Evolutionary conservation across 352 stramenopile genomes (phyloP).

Genomic region (Globisporangium lucens): DNA sequence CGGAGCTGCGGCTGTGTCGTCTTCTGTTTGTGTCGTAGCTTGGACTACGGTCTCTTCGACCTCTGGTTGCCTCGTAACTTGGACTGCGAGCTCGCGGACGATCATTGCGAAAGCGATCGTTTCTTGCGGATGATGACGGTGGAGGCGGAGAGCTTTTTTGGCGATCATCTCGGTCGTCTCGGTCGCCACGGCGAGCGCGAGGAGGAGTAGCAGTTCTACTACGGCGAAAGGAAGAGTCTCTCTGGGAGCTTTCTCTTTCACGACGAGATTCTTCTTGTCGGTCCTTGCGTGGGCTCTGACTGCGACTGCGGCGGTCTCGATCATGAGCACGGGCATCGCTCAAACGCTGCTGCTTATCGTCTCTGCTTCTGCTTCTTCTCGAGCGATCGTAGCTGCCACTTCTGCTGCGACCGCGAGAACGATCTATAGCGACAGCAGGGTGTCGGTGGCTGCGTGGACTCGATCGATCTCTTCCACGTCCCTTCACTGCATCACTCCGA

Average conservation of each 20-base stretch:
- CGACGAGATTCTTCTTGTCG: not conserved
- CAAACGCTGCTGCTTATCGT: not conserved
- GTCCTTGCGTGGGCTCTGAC: not conserved
- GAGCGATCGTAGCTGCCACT: conserved; percentile 1
- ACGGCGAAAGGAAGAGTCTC: not conserved
- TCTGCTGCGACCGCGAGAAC: conserved; percentile 3
- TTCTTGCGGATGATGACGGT: not conserved
- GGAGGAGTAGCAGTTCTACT: not conserved
- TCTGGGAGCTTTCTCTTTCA: not conserved
- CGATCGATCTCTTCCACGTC: not conserved
- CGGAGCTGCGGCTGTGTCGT: conserved; percentile 2
- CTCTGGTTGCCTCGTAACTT: not conserved
- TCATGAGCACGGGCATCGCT: not conserved
- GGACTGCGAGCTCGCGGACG: not conserved
- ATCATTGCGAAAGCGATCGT: conserved; percentile 6
- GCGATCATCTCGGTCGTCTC: not conserved
- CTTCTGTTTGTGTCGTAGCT: not conserved
- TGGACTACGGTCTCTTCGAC: conserved; percentile 7
- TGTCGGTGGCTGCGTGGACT: not conserved
- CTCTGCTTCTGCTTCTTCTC: conserved; percentile 5
- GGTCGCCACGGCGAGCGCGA: not conserved
- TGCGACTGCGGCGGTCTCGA: not conserved
- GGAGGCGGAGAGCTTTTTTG: not conserved
- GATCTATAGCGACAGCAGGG: not conserved
- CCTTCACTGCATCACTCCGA: not conserved